Conservation (phyloP, 306 rosid species). For the Inga leiocalycina region DNA sequence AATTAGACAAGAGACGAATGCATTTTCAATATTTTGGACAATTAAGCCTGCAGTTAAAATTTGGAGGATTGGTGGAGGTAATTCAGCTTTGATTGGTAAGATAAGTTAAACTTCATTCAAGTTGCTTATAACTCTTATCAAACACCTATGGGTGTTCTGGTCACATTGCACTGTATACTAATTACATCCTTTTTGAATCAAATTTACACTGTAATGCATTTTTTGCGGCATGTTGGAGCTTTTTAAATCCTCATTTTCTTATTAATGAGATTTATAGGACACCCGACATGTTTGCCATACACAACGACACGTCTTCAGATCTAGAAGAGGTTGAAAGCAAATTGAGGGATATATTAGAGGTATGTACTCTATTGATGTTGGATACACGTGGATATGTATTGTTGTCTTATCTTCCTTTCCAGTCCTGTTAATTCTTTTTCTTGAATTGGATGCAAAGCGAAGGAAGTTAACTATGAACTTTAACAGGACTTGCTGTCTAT, state of each 20-base stretch:
- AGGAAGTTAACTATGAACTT: slow-evolving; percentile 11
- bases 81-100: neutral
- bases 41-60: neutral
- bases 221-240: slow-evolving; percentile 1
- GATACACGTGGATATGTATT: neutral
- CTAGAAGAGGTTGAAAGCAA: slow-evolving; percentile 71
- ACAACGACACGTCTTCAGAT: slow-evolving; percentile 84
- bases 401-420: neutral
- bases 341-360: slow-evolving; percentile 82
- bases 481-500: neutral
- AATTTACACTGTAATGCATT: neutral
- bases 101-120: neutral
- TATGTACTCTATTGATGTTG: slow-evolving; percentile 10
- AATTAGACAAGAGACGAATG: neutral
- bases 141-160: neutral
- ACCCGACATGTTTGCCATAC: slow-evolving; percentile 89
- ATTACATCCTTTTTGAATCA: too few species aligned
- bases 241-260: slow-evolving; percentile 29
- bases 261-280: slow-evolving; percentile 61
- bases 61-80: neutral
- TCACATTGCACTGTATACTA: neutral
- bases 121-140: neutral
- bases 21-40: neutral
- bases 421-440: slow-evolving; percentile 17
- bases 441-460: neutral